Evolutionary conservation across 1,284 basidiomycete species (phyloP), one percentile per base, ranked within the genome.

Genomic region (Boletus mariae): DNA sequence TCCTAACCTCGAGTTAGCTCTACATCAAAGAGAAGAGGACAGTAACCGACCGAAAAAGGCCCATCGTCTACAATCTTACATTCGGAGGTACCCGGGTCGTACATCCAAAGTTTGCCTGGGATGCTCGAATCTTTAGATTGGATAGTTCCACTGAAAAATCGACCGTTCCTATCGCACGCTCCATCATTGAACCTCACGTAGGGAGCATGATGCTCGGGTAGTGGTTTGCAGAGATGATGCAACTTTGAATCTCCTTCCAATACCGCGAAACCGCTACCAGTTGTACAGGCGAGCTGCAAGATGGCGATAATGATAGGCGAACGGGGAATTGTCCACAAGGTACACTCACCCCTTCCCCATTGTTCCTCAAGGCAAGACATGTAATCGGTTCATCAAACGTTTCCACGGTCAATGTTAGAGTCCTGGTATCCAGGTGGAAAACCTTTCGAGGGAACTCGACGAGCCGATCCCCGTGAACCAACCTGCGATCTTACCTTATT

Each of bases 121-220:
- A 86, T 73, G 23, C 67, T 68, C 38, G 72, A 74, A 46, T 78
- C 72, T 58, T 73, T 70, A 42, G 78, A 80, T 59, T 72, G 77
- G 45, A 87, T 64, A 1, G 83, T 83, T 31, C 84, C 85, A 40
- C 82, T 80, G 60, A 86, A 79, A 64, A 83, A 87, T 41, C 83
- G 76, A 5, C 85, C 85, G 59, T 74, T 69, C 56, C 71, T 75
- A 61, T 87, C 84, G 62, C 84, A 87, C 5, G 76, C 84, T 37
- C 85, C 85, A 61, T 87, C 84, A 65, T 87, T 87, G 71, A 87
- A 86, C 44, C 85, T 77, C 23, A 76, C 80, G 58, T 77, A 32
- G 68, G 10, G 71, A 63, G 60, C 59, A 41, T 79, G 69, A 23
- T 73, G 63, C 8, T 67, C 59, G 13, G 75, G 70, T 8, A 86